A percentile compares a stretch with the other conserved stretches of the same genome.
phyloP scores from a whole-genome alignment of 768 basidiomycete genomes.

The Rhodosporidiobolus odoratus region DNA sequence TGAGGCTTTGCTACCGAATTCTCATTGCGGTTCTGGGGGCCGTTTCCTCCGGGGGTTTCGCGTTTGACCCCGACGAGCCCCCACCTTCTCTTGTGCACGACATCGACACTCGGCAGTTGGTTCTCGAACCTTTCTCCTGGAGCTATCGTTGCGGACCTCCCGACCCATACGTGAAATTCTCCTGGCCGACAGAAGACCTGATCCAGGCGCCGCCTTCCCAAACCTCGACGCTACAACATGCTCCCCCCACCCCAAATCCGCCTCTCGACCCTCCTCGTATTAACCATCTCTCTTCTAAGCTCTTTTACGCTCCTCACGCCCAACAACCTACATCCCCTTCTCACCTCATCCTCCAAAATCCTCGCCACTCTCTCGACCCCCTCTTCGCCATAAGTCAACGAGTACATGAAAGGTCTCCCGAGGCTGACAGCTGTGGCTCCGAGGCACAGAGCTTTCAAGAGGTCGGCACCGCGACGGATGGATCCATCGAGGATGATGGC shows the following conservation, averaged over 20 bases:
- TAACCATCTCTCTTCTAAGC: slow-evolving; percentile 41
- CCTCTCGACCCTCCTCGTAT: slow-evolving; percentile 14
- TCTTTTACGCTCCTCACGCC: slow-evolving; percentile 47
- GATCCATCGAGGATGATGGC: slow-evolving; percentile 53
- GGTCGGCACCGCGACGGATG: slow-evolving; percentile 53
- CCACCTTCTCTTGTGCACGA: no score
- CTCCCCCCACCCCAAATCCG: neutral
- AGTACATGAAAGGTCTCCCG: slow-evolving; percentile 82
- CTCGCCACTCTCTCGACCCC: slow-evolving; percentile 33
- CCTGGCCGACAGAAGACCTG: neutral
- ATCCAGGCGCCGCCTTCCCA: no score
- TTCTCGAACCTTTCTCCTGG: no score
- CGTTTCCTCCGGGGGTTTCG: no score
- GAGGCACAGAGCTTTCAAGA: slow-evolving; percentile 50
- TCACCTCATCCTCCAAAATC: slow-evolving; percentile 49
- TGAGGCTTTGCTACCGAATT: no score
- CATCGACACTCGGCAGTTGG: no score
- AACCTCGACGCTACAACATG: neutral
- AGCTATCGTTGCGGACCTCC: no score
- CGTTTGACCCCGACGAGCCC: no score
- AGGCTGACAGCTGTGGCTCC: slow-evolving; percentile 80
- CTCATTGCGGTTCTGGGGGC: no score
- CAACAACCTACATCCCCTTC: slow-evolving; percentile 47
- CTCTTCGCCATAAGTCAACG: slow-evolving; percentile 48
- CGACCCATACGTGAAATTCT: no score